phyloP scores from a whole-genome alignment of 2,329 filamentous ascomycete genomes.

The Ceratocystiopsis minuta region DNA sequence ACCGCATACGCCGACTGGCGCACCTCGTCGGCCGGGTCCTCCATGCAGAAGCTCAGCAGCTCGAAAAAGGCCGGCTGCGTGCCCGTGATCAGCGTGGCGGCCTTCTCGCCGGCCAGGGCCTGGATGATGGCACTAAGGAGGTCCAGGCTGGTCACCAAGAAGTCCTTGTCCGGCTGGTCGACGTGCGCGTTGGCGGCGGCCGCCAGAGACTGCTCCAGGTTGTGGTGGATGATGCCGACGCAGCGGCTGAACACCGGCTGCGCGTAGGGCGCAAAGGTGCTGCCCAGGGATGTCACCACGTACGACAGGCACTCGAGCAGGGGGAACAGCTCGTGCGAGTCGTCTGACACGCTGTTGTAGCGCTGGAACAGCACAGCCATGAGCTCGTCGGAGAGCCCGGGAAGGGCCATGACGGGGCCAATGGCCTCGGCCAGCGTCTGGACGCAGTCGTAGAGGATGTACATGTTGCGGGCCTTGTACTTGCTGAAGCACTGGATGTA shows the following conservation, averaged over 20 bases:
- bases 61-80: conserved; percentile 79
- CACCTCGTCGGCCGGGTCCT: conserved; percentile 78
- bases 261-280: conserved; percentile 70
- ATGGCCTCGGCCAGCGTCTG: conserved; percentile 91
- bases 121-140: conserved; percentile 87
- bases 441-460: conserved; percentile 95
- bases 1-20: conserved; percentile 91
- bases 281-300: conserved; percentile 69
- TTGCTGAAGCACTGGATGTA: conserved; percentile 82
- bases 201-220: conserved; percentile 63
- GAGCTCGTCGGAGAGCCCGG: conserved; percentile 62
- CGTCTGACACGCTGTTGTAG: conserved; percentile 73
- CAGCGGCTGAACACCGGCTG: conserved; percentile 74
- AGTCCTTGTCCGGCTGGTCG: conserved; percentile 87
- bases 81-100: conserved; percentile 54
- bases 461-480: conserved; percentile 99
- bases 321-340: conserved; percentile 86
- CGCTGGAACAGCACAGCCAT: conserved; percentile 86
- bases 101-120: conserved; percentile 57
- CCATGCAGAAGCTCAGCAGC: conserved; percentile 78
- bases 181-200: conserved; percentile 48
- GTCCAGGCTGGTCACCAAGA: conserved; percentile 86
- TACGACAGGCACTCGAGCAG: conserved; percentile 94
- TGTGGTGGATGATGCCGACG: conserved; percentile 78
- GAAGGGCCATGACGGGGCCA: conserved; percentile 60